A percentile compares a stretch with the other conserved stretches of the same genome.
Evolutionary conservation across 2,329 filamentous ascomycete species (phyloP).

Genomic region (Aspergillus brunneoviolaceus): DNA sequence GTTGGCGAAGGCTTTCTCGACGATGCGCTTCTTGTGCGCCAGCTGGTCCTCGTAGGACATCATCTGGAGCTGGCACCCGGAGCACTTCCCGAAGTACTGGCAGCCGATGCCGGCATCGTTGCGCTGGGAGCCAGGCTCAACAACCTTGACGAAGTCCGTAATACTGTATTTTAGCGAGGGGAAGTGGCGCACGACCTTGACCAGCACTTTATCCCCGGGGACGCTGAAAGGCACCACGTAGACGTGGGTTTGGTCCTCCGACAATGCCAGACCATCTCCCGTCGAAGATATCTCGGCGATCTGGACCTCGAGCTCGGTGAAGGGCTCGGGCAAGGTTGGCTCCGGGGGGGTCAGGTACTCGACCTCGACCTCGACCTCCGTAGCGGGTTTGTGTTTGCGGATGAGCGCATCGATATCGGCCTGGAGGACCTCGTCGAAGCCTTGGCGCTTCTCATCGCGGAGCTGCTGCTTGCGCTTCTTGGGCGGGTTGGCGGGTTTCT

Average conservation of each 20-base stretch:
- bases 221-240: slow-evolving; percentile 87
- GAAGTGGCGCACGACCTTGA: slow-evolving; percentile 75
- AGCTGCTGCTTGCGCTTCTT: slow-evolving; percentile 49
- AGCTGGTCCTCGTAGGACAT: slow-evolving; percentile 85
- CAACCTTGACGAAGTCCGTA: slow-evolving; percentile 78
- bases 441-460: slow-evolving; percentile 61
- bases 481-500: slow-evolving; percentile 23
- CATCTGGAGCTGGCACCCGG: slow-evolving; percentile 97
- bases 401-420: slow-evolving; percentile 57
- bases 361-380: slow-evolving; percentile 17
- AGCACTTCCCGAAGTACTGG: slow-evolving; percentile 82
- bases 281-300: slow-evolving; percentile 83
- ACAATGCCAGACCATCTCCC: slow-evolving; percentile 81
- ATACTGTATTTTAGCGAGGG: slow-evolving; percentile 66
- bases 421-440: slow-evolving; percentile 65
- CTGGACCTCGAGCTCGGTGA: slow-evolving; percentile 77
- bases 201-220: slow-evolving; percentile 76
- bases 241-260: slow-evolving; percentile 64
- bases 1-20: slow-evolving; percentile 88
- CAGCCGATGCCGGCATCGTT: slow-evolving; percentile 77
- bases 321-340: slow-evolving; percentile 60
- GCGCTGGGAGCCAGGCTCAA: slow-evolving; percentile 70
- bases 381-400: slow-evolving; percentile 27
- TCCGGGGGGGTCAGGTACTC: slow-evolving; percentile 14
- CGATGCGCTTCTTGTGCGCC: slow-evolving; percentile 75